A percentile compares a stretch with the other conserved stretches of the same genome.
Conservation (phyloP, 2,329 filamentous ascomycete species). For the Colletotrichum tabaci region DNA sequence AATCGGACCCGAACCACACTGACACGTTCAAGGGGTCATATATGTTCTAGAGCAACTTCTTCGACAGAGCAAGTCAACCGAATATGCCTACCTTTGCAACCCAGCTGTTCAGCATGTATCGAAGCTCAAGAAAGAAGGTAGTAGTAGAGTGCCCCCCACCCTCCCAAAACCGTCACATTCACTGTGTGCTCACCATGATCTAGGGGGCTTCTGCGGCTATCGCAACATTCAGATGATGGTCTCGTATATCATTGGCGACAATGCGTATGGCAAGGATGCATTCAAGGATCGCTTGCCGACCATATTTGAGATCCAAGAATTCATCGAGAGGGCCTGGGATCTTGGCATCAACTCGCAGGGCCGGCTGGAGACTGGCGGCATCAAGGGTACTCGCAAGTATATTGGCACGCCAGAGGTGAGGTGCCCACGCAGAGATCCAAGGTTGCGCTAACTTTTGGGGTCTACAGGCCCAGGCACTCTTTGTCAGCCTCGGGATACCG, state of each 20-base stretch:
- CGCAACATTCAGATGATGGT: slow-evolving; percentile 94
- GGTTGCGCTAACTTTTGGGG: not conserved
- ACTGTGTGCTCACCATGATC: not conserved
- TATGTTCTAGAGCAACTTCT: slow-evolving; percentile 75
- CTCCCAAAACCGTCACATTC: not conserved
- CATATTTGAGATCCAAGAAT: slow-evolving; percentile 86
- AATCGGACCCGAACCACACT: slow-evolving; percentile 53
- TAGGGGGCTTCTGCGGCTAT: slow-evolving; percentile 93
- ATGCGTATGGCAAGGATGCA: slow-evolving; percentile 68
- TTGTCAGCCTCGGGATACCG: slow-evolving; percentile 78
- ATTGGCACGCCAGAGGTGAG: slow-evolving; percentile 91
- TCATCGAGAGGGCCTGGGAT: slow-evolving; percentile 92
- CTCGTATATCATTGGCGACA: slow-evolving; percentile 79
- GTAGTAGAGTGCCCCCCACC: slow-evolving; percentile 51
- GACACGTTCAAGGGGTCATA: slow-evolving; percentile 68
- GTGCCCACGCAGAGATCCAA: not conserved
- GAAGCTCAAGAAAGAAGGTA: slow-evolving; percentile 83
- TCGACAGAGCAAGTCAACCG: slow-evolving; percentile 74
- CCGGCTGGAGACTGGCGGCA: slow-evolving; percentile 86
- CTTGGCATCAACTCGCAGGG: slow-evolving; percentile 83
- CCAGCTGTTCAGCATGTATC: slow-evolving; percentile 83
- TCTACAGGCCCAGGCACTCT: slow-evolving; percentile 82
- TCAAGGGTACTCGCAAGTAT: slow-evolving; percentile 91
- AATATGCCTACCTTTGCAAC: slow-evolving; percentile 85
- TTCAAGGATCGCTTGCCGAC: slow-evolving; percentile 77